Conservation (phyloP, 306 rosid species). For the Trifolium pratense region DNA sequence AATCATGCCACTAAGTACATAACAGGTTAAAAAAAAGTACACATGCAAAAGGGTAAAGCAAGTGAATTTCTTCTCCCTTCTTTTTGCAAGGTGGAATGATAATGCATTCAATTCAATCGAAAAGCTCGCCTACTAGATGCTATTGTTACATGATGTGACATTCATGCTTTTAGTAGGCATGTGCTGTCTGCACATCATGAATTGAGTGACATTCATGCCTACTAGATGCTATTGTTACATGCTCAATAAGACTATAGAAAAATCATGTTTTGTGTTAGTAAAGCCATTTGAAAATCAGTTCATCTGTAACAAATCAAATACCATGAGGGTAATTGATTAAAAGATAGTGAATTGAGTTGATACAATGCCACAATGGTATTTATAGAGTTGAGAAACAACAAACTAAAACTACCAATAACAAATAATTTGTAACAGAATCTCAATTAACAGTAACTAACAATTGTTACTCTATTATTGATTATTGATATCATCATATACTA, state of each 20-base stretch:
- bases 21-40: not conserved
- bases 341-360: no score
- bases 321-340: no score
- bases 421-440: not conserved
- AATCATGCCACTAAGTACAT: not conserved
- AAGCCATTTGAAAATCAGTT: slow-evolving; percentile 25
- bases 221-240: no score
- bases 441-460: not conserved
- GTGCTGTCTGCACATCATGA: no score
- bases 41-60: not conserved
- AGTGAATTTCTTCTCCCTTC: slow-evolving; percentile 24
- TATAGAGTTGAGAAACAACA: slow-evolving; percentile 11
- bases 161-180: no score
- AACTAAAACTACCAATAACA: not conserved
- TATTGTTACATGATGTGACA: not conserved
- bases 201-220: no score
- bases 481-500: not conserved
- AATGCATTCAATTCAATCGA: not conserved
- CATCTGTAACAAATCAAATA: not conserved
- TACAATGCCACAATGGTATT: not conserved
- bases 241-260: not conserved
- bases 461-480: not conserved
- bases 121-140: not conserved
- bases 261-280: not conserved
- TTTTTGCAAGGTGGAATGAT: not conserved